Evolutionary conservation across 1,284 basidiomycete genomes (phyloP), one percentile per base, ranked within the genome.

Genomic region (Cryptococcus sp.): DNA sequence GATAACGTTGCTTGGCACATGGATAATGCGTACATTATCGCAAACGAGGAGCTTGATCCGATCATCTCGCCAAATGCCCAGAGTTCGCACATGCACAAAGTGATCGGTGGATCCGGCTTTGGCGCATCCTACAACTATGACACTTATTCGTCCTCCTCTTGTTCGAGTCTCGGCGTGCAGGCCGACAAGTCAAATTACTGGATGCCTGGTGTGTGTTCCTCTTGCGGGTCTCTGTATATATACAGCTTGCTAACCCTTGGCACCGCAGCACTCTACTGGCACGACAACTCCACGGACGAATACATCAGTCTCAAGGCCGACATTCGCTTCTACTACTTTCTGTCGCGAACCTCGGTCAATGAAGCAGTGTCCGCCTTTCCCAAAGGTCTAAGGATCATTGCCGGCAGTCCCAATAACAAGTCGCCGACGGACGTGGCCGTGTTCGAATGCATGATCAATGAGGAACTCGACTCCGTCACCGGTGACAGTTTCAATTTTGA

Each of bases 171-270:
- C 5, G 38, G 23, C 23, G 34, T 70, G n/a, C 59, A 65, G 37
- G 67, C 54, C 23, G 71, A 73, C 63, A 73, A 72, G 56, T 69
- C 66, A 1, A 67, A 66, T 43, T 73, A 71, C 48, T 68, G 66
- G 66, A 56, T 58, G 50, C 66, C 66, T 16, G 23, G 59, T 57
- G 39, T 46, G 59, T 56, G 8, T 13, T 26, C 51, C 39, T 10
- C 23, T 25, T 5, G 13, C 20, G n/a, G n/a, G n/a, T n/a, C n/a
- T n/a, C n/a, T n/a, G n/a, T n/a, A 43, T 20, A 16, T n/a, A 34
- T 1, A 5, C n/a, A 10, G 7, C 13, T 6, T 7, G 10, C 44
- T 46, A 10, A 46, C n/a, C 44, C 6, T 7, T 7, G 13, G 13
- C n/a, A 19, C 1, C 11, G 13, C 20, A 52, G 52, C 48, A n/a